A percentile compares a stretch with the other conserved stretches of the same genome.
phyloP scores from a whole-genome alignment of 2,329 filamentous ascomycete genomes.

The Apiospora arundinis region DNA sequence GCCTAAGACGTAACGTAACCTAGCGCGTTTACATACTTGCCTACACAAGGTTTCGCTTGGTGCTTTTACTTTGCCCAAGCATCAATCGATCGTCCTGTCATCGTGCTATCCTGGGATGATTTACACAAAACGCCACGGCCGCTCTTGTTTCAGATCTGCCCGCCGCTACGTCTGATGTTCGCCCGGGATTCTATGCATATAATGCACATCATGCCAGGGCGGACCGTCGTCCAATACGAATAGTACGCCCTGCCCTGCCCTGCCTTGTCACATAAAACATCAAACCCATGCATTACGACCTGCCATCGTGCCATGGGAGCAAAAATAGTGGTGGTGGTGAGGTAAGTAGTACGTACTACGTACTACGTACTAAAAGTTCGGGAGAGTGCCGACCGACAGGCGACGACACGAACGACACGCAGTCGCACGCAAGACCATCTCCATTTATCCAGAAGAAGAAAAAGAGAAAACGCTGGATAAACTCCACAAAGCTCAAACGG shows the following conservation, averaged over 20 bases:
- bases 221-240: no score
- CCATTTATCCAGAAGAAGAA: not conserved
- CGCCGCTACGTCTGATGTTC: slow-evolving; percentile 6
- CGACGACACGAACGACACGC: not conserved
- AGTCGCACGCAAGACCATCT: not conserved
- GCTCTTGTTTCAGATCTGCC: slow-evolving; percentile 2
- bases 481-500: slow-evolving; percentile 4
- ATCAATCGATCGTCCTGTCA: not conserved
- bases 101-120: not conserved
- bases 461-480: not conserved
- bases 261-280: no score
- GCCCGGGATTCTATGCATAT: not conserved
- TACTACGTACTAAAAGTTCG: no score
- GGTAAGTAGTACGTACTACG: not conserved
- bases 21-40: no score
- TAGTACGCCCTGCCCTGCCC: no score
- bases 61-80: not conserved
- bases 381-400: no score
- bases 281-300: no score
- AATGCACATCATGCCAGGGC: not conserved
- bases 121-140: not conserved
- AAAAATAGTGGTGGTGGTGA: not conserved
- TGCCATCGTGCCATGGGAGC: not conserved
- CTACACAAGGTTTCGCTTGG: no score
- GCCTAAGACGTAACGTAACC: not conserved